Conservation (phyloP, 768 basidiomycete species). For the Suillus brevipes region DNA sequence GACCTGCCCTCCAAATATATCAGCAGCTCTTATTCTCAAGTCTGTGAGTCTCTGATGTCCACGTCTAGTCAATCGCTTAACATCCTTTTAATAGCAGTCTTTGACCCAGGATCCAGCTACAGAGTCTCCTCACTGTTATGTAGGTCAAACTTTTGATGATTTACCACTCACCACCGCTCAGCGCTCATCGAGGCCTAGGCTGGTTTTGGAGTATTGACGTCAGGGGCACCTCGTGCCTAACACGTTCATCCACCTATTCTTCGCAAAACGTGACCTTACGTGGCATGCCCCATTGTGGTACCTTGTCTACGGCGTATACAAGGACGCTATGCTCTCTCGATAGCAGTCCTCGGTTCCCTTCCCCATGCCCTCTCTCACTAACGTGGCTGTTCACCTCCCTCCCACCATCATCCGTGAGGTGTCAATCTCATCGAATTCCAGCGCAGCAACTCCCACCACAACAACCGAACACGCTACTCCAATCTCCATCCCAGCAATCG, state of each 20-base stretch:
- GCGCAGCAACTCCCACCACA: neutral
- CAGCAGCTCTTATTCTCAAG: no score
- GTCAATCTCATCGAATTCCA: neutral
- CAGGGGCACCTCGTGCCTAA: neutral
- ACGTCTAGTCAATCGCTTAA: no score
- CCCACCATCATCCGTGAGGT: neutral
- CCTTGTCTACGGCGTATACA: neutral
- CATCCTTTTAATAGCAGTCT: no score
- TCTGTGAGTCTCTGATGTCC: no score
- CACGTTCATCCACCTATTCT: neutral
- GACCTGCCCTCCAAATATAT: no score
- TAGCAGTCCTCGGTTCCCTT: neutral
- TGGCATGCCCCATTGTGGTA: neutral
- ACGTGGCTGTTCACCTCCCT: neutral
- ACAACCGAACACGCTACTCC: neutral
- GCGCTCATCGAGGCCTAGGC: no score
- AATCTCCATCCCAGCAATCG: conserved; percentile 51
- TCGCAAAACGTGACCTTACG: neutral
- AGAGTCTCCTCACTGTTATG: no score
- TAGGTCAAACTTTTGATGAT: no score
- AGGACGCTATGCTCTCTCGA: neutral
- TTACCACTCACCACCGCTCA: no score
- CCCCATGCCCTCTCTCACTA: neutral
- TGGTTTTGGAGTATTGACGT: neutral
- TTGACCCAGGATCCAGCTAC: no score